Evolutionary conservation across 768 basidiomycete species (phyloP).

Genomic region (Tephrocybe sp.): DNA sequence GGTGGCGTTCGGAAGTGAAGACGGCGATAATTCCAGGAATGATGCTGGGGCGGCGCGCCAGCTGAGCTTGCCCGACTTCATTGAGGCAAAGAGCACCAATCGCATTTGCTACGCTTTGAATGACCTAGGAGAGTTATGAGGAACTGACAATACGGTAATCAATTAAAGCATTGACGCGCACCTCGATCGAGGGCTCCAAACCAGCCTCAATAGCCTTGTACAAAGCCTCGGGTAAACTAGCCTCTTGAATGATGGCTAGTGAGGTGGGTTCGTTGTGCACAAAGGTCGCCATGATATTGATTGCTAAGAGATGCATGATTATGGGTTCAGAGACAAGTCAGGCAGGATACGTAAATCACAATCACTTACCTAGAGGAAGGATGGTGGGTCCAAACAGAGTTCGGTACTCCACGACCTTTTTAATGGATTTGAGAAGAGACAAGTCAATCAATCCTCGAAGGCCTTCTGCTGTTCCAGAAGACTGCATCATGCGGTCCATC

Average conservation of each 20-base stretch:
- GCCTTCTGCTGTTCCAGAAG: constrained; percentile 91
- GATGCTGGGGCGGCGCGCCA: constrained; percentile 73
- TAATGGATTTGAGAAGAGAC: constrained; percentile 79
- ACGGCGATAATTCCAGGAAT: constrained; percentile 84
- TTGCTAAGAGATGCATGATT: constrained; percentile 34
- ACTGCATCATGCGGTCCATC: constrained; percentile 97
- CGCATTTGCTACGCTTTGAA: constrained; percentile 92
- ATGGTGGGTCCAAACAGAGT: constrained; percentile 85
- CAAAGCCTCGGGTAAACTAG: constrained; percentile 84
- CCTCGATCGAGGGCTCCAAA: constrained; percentile 87
- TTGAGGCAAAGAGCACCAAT: constrained; percentile 97
- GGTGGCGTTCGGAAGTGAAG: constrained; percentile 81
- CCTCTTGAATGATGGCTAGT: constrained; percentile 89
- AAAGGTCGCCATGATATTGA: constrained; percentile 95
- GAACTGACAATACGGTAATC: background rate
- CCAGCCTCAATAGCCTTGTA: constrained; percentile 84
- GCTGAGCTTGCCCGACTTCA: constrained; percentile 80
- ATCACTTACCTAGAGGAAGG: constrained; percentile 72
- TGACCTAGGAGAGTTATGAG: constrained; percentile 51
- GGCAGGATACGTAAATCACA: too few species aligned
- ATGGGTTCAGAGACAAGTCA: background rate
- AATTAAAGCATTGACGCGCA: constrained; percentile 26
- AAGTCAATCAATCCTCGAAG: constrained; percentile 93
- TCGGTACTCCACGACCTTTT: constrained; percentile 83
- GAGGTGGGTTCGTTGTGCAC: constrained; percentile 99